Base-by-base conservation (phyloP, 2,329 filamentous ascomycete species). In the Microdochium bolleyi region DNA sequence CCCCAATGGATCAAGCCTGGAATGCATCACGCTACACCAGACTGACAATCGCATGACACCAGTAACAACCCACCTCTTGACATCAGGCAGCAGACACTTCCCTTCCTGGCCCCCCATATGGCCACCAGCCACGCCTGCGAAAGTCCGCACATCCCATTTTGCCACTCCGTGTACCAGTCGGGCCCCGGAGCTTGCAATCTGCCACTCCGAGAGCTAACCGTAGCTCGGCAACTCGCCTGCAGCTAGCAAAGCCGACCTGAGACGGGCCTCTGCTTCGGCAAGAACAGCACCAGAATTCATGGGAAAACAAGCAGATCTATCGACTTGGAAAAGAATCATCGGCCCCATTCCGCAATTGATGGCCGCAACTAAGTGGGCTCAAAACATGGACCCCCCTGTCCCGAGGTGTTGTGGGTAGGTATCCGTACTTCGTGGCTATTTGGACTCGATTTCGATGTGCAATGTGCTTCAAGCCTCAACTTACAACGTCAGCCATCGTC, bases 21-120 rank as follows among this genome's bases (percentile, higher is more conserved):
- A 22, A 32, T 38, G 16, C 14, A 41, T 49, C 30, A 32, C 46
- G 46, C 50, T 25, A 46, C 48, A 14, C 34, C 49, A 14, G 51
- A 21, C 49, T 49, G 51, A 52, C 48, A 21, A 21, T 49, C 38
- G 32, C 48, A 38, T 27, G 48, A 48, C 30, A 27, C 50, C 50
- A 48, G 50, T n/a, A n/a, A 52, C 27, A 41, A 27, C 16, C 37
- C 7, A 41, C 8, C 30, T 8, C 30, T 14, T 34, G 30, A 8
- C 14, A 14, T 34, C 14, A 8, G 30, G 30, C 14, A 14, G 30
- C 30, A 34, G n/a, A n/a, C n/a, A n/a, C n/a, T n/a, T n/a, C n/a
- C n/a, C n/a, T n/a, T n/a, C n/a, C n/a, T n/a, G n/a, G n/a, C n/a
- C n/a, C n/a, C n/a, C n/a, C n/a, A n/a, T n/a, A n/a, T n/a, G n/a